Conservation (phyloP, 345 rosid genomes). For the Abelmoschus esculentus region DNA sequence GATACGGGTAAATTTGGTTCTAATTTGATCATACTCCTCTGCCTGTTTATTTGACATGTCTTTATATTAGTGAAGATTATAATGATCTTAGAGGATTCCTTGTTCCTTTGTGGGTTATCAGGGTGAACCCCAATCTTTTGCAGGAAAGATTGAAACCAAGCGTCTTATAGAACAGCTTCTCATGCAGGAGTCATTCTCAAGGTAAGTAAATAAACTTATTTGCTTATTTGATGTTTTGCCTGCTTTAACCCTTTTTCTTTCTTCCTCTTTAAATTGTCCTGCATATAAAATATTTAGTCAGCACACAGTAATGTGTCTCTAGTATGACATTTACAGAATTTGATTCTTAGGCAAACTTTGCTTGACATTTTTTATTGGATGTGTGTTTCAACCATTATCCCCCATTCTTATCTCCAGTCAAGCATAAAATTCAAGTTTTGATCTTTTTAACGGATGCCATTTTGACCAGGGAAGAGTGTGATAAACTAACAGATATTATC, state of each 20-base stretch:
- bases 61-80: not conserved
- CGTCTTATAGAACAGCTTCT: conserved; percentile 70
- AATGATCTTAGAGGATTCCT: not conserved
- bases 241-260: not conserved
- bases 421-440: conserved; percentile 3
- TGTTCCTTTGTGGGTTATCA: not conserved
- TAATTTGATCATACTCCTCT: not conserved
- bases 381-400: not conserved
- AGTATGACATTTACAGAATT: not conserved
- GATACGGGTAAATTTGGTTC: not conserved
- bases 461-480: conserved; percentile 75
- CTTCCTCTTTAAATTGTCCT: not conserved
- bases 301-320: not conserved
- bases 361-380: not conserved
- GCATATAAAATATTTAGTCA: not conserved
- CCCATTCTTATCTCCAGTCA: not conserved
- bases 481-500: conserved; percentile 53
- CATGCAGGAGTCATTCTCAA: conserved; percentile 66
- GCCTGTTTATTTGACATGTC: not conserved
- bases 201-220: conserved; percentile 37
- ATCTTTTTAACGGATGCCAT: conserved; percentile 12
- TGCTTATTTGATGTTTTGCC: conserved; percentile 9
- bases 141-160: conserved; percentile 44
- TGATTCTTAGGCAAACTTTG: not conserved
- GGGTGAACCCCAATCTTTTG: conserved; percentile 23